Base-by-base conservation (phyloP, 805 yeast species). In the Kodamaea fukazawae region DNA sequence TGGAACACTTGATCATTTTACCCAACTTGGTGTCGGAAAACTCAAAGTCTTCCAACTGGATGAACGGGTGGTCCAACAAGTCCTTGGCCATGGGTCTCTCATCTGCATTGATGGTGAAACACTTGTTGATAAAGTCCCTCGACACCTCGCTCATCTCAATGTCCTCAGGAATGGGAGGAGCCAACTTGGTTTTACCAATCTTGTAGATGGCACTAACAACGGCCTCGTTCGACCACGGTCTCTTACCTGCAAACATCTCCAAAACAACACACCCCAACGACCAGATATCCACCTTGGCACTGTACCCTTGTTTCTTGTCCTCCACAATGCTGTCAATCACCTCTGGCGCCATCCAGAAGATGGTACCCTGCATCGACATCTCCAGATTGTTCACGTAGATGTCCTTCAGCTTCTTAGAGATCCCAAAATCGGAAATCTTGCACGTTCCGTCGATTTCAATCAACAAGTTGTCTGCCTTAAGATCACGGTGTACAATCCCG, bases 311-410 rank as follows among this genome's bases (percentile, higher is more conserved):
- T 48, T 81, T 81, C 50, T 76, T 76, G 50, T 79, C 78, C 46
- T 79, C 83, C 2, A 78, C 81, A 14, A 80, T 80, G 43, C 87
- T 88, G 57, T 89, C 91, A 36, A 93, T 89, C 48, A 95, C 96
- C 57, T 93, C 99, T 0, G 99, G 99, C 1, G 99, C 99, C 99
- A 93, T 93, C 99, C 99, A 93, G 60, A 90, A 93, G 1, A 95
- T 88, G 0, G 99, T 90, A 16, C 99, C 99, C 62, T 95, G 96
- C 95, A 87, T 88, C 9, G 97, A 90, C 96, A 90, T 86, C 40
- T 88, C 96, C 3, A 96, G 88, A 52, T 87, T 81, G 59, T 93
- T 89, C 22, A 86, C 81, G 58, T 93, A 91, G 16, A 91, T 86
- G 57, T 93, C 90, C 38, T 62, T 55, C 1, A 71, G 64, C 54